phyloP scores from a whole-genome alignment of 495 filamentous ascomycete genomes.

The Podospora didyma region DNA sequence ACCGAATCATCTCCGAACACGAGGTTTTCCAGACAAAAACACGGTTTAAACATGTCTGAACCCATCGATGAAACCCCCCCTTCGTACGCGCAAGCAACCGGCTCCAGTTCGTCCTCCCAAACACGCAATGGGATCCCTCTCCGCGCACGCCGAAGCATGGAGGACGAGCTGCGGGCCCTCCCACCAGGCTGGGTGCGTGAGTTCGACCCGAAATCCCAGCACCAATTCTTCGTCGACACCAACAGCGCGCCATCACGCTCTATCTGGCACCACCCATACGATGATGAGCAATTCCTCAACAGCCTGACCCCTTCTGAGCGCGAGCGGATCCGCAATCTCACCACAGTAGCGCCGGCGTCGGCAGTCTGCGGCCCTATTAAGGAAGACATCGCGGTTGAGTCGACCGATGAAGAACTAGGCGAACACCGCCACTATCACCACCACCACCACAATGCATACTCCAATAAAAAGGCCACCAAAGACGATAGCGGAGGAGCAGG shows the following conservation, averaged over 20 bases:
- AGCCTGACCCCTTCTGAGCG: conserved; percentile 9
- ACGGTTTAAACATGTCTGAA: too few relatives aligned
- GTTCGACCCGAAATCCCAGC: conserved; percentile 23
- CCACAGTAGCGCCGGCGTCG: not conserved
- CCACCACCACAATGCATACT: not conserved
- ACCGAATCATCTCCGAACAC: too few relatives aligned
- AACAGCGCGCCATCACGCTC: conserved; percentile 18
- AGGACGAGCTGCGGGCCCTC: conserved; percentile 28
- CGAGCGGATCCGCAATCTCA: conserved; percentile 1
- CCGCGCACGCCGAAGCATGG: conserved; percentile 26
- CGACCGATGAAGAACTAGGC: conserved; percentile 11
- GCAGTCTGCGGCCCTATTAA: not conserved
- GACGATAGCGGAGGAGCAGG: too few relatives aligned
- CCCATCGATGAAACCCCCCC: not conserved
- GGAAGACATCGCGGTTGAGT: conserved; percentile 12
- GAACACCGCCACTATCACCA: too few relatives aligned
- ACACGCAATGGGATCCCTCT: conserved; percentile 23
- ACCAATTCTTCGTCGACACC: conserved; percentile 35
- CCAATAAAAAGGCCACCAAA: too few relatives aligned
- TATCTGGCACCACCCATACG: conserved; percentile 32
- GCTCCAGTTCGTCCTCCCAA: not conserved
- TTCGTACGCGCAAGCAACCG: conserved; percentile 1
- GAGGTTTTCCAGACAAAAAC: too few relatives aligned
- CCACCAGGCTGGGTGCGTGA: conserved; percentile 26
- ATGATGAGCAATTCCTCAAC: conserved; percentile 21